These are phyloP conservation scores for Artemisia argyi DNA, from an alignment of 129 eudicot genomes.

Conservation along the genomic window DNA sequence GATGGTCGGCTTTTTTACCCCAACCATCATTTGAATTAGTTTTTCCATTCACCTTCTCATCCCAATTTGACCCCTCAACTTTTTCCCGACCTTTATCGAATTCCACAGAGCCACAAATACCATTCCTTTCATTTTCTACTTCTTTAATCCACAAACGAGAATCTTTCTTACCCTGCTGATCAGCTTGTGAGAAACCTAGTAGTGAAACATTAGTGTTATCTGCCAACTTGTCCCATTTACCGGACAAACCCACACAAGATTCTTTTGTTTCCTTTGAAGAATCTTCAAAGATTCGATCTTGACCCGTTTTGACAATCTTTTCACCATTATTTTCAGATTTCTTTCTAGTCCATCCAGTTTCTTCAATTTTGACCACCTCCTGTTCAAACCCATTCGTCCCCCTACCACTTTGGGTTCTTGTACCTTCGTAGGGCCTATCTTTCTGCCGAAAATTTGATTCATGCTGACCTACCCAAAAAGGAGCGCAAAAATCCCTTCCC, in stretches of 20 bases:
- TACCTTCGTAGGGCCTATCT: not conserved
- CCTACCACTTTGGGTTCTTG: not conserved
- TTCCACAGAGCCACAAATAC: not conserved
- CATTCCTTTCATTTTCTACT: no score
- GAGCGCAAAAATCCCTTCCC: not conserved
- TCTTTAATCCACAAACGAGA: constrained; percentile 11
- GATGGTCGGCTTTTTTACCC: constrained; percentile 16
- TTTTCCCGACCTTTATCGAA: constrained; percentile 6
- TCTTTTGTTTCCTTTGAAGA: not conserved
- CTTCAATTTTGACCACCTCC: not conserved
- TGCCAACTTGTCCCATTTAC: constrained; percentile 8
- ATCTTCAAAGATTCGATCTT: no score
- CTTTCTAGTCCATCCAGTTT: not conserved
- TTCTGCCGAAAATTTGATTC: not conserved
- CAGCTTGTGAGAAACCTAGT: constrained; percentile 5
- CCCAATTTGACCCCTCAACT: constrained; percentile 14
- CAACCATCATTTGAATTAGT: constrained; percentile 39
- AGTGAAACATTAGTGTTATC: constrained; percentile 7
- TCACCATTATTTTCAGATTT: not conserved
- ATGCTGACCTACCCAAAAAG: constrained; percentile 9
- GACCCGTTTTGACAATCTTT: no score
- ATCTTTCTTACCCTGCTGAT: constrained; percentile 13
- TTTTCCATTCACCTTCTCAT: constrained; percentile 27
- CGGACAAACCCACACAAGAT: not conserved
- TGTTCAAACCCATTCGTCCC: not conserved